Base-by-base conservation (phyloP, 805 yeast genomes). In the Cyberlindnera misumaiensis region DNA sequence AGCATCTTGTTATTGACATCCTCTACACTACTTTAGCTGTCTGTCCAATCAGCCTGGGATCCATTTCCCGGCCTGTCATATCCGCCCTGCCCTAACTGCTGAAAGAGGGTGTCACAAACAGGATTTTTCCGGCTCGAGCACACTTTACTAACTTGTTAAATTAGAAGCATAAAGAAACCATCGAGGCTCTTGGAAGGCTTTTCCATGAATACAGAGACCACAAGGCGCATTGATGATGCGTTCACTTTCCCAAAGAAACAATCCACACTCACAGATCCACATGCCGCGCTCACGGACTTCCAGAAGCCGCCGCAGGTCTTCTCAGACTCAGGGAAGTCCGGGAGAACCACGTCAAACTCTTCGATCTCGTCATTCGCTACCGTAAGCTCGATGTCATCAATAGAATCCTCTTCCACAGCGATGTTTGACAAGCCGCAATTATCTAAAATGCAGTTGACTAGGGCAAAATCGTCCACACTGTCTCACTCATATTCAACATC, bases 351-450 rank as follows among this genome's bases (percentile, higher is more conserved):
- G 1, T 52, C 58, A 3, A 46, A 39, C 16, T 41, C 52, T 9
- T 51, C 56, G 8, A 48, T 47, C 14, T 44, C 55, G 4, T 49
- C 55, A 1, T 32, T 45, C 8, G 43, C 44, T 10, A 53, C 59
- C 10, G 18, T 44, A 22, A 45, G 51, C 18, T 53, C 59, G 4
- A 24, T 48, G 28, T 52, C 58, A 11, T 46, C 55, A 24, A 34
- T 39, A 4, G 55, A 48, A 5, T 17, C 45, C 8, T 30, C 40
- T 14, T 30, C 35, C 31, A 25, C 45, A 22, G 17, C 42, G 13
- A 17, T 40, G 13, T 32, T 35, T 32, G 28, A 37, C 13, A 40
- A 41, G 20, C 36, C 41, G 20, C 43, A 32, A 28, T 42, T 44
- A n/a, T 36, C 33, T 5, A 28, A 20, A 15, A 18, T n/a, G 20